Base-by-base conservation (phyloP, 2,329 filamentous ascomycete species). In the Aspergillus aculeatus region DNA sequence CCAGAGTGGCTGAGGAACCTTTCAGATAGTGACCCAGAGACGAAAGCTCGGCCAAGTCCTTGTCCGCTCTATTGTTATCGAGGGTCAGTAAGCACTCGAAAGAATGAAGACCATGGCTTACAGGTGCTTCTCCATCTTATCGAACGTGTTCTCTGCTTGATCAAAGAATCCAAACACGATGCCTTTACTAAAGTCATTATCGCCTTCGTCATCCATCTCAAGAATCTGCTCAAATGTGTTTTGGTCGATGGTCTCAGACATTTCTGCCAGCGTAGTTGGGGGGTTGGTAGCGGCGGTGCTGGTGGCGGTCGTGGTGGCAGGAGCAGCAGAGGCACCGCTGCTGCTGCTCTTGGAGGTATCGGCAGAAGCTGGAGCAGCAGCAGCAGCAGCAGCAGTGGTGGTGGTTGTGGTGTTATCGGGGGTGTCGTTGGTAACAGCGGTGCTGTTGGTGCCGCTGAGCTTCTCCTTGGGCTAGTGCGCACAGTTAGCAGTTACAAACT, bases 181-280 rank as follows among this genome's bases (percentile, higher is more conserved):
- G 62, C 89, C 89, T 69, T 83, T 86, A 79, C 90, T 96, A 82
- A 98, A 98, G 52, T 96, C 92, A 68, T 88, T 84, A 64, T 94
- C 90, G 11, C 93, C 89, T 65, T 91, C 90, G 65, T 98, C 95
- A 75, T 99, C 95, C 94, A 99, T 97, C 78, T 98, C 95, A 64
- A 98, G 86, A 74, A 99, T 98, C 81, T 98, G 95, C 69, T 89
- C 87, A 71, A 99, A 99, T 58, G 92, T 96, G 57, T 78, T 75
- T 62, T 82, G 79, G 75, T 98, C 94, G 77, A 99, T 88, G 73
- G 83, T 83, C 66, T 95, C 90, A 61, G 86, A 87, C 66, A 92
- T 85, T 61, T 90, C 85, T 61, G 82, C 81, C 69, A 86, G 75
- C 62, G 77, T 81, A 32, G 52, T 64, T 11, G 53, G 57, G 58